Base-by-base conservation (phyloP, 2,329 filamentous ascomycete genomes). In the Aureobasidium uvarum region DNA sequence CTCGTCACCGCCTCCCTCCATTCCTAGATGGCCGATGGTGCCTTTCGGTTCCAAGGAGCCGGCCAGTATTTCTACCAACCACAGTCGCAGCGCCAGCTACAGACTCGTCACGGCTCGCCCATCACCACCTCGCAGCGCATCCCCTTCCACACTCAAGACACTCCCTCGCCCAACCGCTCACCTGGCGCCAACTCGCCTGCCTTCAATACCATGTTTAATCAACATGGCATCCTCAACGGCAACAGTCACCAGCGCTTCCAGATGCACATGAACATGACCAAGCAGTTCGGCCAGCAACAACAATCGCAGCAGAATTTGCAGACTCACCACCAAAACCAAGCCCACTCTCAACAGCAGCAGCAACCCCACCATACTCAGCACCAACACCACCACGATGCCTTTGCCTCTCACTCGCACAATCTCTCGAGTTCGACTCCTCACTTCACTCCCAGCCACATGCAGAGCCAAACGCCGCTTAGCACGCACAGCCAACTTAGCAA, bases 211-310 rank as follows among this genome's bases (percentile, higher is more conserved):
- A 92, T 92, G 89, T 92, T 89, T 82, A 86, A 86, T 76, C 89
- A 91, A 76, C 88, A 88, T 80, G 85, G 85, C 79, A 87, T 90
- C 79, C 84, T 92, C 77, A 92, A 92, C 79, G 89, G 88, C 72
- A 86, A 86, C 68, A 82, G 81, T 68, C 84, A 86, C 69, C 83
- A 84, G 70, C 81, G 80, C 69, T 82, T 79, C 71, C 77, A 77
- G 62, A 78, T 78, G 74, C 79, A 81, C 66, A 81, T 85, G 78
- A 85, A 84, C 69, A 81, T 92, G 80, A 83, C 88, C 73, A 91
- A 91, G 78, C 87, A 85, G 74, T 91, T 85, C 71, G 86, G 88
- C 69, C 86, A 84, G 68, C 83, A 88, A 68, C 84, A 83, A 69
- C 81, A 72, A 64, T 72, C 77, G 43, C 72, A 74, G 66, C 59